phyloP scores from a whole-genome alignment of 2,329 filamentous ascomycete genomes.

The Lomentospora prolificans region DNA sequence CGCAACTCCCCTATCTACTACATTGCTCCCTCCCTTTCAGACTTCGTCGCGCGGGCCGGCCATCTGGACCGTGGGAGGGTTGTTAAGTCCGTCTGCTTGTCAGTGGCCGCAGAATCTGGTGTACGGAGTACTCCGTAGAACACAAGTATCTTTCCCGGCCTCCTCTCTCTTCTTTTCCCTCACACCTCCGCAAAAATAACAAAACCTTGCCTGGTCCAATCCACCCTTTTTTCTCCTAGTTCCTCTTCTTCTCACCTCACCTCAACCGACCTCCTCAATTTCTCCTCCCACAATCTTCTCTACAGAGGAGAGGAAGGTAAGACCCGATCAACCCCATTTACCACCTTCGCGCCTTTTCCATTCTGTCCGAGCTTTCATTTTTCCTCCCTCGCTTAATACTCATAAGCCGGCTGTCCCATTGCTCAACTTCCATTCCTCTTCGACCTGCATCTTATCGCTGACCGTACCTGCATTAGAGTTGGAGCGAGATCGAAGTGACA shows the following conservation, averaged over 20 bases:
- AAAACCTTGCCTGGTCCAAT: conserved; percentile 10
- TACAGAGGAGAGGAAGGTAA: conserved; percentile 9
- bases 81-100: neutral
- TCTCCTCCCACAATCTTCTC: conserved; percentile 5
- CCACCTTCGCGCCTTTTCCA: neutral
- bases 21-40: neutral
- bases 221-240: conserved; percentile 4
- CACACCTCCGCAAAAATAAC: conserved; percentile 10
- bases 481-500: conserved; percentile 9
- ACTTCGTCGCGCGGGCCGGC: neutral
- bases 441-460: conserved; percentile 7
- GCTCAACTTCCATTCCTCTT: neutral
- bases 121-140: conserved; percentile 3
- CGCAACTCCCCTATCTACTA: neutral
- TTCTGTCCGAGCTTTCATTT: conserved; percentile 1
- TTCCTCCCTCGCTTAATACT: neutral
- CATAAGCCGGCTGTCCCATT: neutral
- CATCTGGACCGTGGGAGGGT: neutral
- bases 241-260: conserved; percentile 7
- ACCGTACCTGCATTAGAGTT: conserved; percentile 10
- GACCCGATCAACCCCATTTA: conserved; percentile 1
- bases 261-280: conserved; percentile 9
- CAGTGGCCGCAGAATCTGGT: neutral
- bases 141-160: conserved; percentile 7
- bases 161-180: conserved; percentile 5